Base-by-base conservation (phyloP, 2,329 filamentous ascomycete species). In the Cordyceps cateniannulata region DNA sequence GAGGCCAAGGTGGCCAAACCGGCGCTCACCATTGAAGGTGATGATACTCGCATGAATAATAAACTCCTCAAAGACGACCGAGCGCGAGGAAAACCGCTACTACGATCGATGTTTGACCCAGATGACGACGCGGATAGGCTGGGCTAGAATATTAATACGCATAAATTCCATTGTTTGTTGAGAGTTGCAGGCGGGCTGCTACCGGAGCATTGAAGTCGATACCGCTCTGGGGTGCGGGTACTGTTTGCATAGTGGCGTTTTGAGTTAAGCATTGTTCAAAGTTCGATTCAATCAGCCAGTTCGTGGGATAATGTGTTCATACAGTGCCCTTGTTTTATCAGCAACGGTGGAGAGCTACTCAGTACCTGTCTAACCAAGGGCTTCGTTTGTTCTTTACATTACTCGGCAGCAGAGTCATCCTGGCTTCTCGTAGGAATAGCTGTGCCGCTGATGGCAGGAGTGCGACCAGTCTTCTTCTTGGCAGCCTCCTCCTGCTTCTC, bases 401-500 rank as follows among this genome's bases (percentile, higher is more conserved):
- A 55, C 67, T 76, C 72, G 52, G 72, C 73, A 57, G 73, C 69
- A 57, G 73, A 72, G 64, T 76, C 75, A 60, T 76, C 75, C 63
- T 71, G 71, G 71, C 79, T 75, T 79, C 86, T 79, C 75, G 90
- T 92, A 70, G 90, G 80, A 69, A 95, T 91, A 48, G 90, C 84
- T 20, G 90, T 86, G 67, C 78, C 86, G 51, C 86, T 87, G 54
- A 83, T 85, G 62, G 86, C 87, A n/a, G 86, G 83, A 63, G 85
- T 84, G 68, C 87, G 82, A 62, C 90, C 89, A 49, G 85, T 90
- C 87, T 96, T 96, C 88, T 96, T 96, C 84, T 92, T 96, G 45
- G 91, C 91, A 25, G 93, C 93, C 81, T 99, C 95, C 76, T 98
- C 95, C 74, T 96, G 93, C 85, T 99, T 99, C 84, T 99, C 96